Conservation (phyloP, 768 basidiomycete genomes). For the Myochromella boudieri region DNA sequence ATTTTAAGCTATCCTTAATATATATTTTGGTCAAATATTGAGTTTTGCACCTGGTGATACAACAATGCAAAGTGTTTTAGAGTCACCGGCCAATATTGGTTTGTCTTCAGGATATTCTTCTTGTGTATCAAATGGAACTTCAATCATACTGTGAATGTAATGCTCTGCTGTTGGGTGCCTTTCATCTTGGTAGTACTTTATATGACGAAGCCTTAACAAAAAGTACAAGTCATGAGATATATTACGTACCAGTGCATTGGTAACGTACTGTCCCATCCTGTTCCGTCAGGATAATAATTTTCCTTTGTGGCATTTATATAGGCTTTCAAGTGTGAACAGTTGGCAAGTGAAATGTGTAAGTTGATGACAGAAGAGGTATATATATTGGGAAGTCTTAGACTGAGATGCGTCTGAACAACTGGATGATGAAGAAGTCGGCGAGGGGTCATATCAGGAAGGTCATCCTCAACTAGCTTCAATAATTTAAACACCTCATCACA, state of each 20-base stretch:
- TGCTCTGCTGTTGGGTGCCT: neutral
- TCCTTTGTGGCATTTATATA: too few species aligned
- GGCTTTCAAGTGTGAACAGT: neutral
- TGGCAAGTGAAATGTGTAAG: conserved; percentile 27
- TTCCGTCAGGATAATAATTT: too few species aligned
- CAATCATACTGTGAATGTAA: neutral
- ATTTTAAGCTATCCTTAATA: too few species aligned
- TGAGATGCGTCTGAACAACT: conserved; percentile 13
- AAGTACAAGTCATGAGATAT: too few species aligned
- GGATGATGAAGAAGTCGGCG: conserved; percentile 23
- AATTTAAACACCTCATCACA: conserved; percentile 10
- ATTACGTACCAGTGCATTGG: too few species aligned
- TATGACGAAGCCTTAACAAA: too few species aligned
- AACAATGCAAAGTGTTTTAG: conserved; percentile 6
- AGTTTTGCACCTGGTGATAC: too few species aligned
- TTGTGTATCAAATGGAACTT: neutral
- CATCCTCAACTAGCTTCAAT: conserved; percentile 7
- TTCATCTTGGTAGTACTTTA: neutral
- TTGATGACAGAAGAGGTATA: conserved; percentile 17
- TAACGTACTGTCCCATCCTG: too few species aligned
- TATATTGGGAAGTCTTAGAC: conserved; percentile 8
- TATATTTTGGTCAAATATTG: too few species aligned
- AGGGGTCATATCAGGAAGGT: conserved; percentile 24
- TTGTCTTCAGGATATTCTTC: neutral
- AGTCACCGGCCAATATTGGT: neutral